Conservation (phyloP, 2,329 filamentous ascomycete genomes). For the Penicillium sp. region DNA sequence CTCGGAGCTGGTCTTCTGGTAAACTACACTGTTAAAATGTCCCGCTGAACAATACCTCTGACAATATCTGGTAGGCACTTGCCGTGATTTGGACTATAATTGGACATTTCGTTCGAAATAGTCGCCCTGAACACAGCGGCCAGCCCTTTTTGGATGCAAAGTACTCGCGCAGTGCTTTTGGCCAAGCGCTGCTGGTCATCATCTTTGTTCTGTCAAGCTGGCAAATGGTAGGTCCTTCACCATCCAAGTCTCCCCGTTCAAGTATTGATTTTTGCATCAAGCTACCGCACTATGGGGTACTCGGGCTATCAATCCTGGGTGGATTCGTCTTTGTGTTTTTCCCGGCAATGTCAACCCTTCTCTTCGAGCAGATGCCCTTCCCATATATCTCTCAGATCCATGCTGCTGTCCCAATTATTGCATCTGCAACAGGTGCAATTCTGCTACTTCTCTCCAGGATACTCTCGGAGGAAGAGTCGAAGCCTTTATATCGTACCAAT, state of each 20-base stretch:
- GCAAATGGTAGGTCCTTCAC: conserved; percentile 41
- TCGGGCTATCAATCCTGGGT: conserved; percentile 42
- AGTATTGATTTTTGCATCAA: conserved; percentile 26
- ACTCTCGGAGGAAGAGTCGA: conserved; percentile 32
- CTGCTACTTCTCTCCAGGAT: conserved; percentile 31
- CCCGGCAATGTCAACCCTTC: conserved; percentile 32
- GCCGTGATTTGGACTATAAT: conserved; percentile 39
- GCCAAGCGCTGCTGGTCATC: conserved; percentile 38
- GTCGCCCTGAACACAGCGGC: conserved; percentile 39
- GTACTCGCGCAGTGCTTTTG: conserved; percentile 43
- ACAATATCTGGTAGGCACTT: conserved; percentile 31
- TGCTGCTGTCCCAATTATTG: conserved; percentile 33
- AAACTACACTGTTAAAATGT: conserved; percentile 11
- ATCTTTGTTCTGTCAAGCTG: conserved; percentile 38
- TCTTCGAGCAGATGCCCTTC: conserved; percentile 37
- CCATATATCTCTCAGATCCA: conserved; percentile 31
- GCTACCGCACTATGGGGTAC: conserved; percentile 43
- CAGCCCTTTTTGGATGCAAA: conserved; percentile 42
- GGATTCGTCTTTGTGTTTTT: conserved; percentile 39
- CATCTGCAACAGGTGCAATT: conserved; percentile 32
- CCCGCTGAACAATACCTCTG: background rate
- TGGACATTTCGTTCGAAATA: conserved; percentile 37
- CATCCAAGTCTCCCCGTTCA: background rate
- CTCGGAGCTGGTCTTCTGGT: conserved; percentile 36
- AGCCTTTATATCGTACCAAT: conserved; percentile 29